Conservation (phyloP, 441 rosid species). For the Geranium incanum region DNA sequence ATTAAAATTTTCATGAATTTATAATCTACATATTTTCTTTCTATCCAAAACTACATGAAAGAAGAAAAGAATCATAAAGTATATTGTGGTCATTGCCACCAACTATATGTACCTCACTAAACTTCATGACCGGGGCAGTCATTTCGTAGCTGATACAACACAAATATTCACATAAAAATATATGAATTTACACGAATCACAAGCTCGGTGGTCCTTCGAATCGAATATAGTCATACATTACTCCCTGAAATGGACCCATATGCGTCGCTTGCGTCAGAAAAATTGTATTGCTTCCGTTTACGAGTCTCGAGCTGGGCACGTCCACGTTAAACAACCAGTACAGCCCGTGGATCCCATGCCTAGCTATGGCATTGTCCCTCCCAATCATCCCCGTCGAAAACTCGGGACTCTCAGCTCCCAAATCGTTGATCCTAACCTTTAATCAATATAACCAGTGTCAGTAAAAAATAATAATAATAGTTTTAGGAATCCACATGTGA, state of each 20-base stretch:
- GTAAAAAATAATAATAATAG: not conserved
- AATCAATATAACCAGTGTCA: not conserved
- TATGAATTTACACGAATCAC: not conserved
- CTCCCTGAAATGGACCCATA: slow-evolving; percentile 56
- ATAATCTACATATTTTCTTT: not conserved
- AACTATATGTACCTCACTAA: too few species aligned
- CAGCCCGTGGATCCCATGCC: slow-evolving; percentile 87
- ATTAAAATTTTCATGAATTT: not conserved
- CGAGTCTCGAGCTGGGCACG: slow-evolving; percentile 40
- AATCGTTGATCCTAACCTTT: slow-evolving; percentile 61
- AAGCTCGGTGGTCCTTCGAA: slow-evolving; percentile 37
- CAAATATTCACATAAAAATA: not conserved
- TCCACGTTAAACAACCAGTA: slow-evolving; percentile 63
- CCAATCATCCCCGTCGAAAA: slow-evolving; percentile 72
- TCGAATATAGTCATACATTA: slow-evolving; percentile 88
- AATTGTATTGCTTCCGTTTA: slow-evolving; percentile 57
- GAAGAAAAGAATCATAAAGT: not conserved
- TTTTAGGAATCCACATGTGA: not conserved
- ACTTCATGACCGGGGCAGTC: too few species aligned
- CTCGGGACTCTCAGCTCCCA: slow-evolving; percentile 30
- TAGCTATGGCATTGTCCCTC: slow-evolving; percentile 76
- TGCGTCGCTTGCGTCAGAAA: slow-evolving; percentile 61
- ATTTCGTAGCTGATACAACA: not conserved
- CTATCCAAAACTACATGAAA: not conserved
- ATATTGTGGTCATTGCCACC: not conserved